A percentile compares a stretch with the other conserved stretches of the same genome.
Conservation (phyloP, 2,329 filamentous ascomycete species). For the Pseudogymnoascus verrucosus region DNA sequence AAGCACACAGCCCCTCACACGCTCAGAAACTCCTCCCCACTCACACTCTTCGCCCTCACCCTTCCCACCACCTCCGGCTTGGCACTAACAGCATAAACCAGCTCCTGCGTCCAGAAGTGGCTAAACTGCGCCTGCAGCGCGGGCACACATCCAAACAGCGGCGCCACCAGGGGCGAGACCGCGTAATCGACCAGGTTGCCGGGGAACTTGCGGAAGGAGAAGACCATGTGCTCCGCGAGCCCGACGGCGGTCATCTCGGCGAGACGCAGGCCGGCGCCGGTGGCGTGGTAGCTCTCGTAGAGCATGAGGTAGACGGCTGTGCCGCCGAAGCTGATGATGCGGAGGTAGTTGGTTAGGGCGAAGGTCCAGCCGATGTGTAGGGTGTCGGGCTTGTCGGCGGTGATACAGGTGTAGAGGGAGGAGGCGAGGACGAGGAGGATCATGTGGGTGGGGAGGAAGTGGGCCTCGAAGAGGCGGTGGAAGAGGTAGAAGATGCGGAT, state of each 20-base stretch:
- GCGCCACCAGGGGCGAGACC: slow-evolving; percentile 59
- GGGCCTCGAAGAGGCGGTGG: slow-evolving; percentile 65
- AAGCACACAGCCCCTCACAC: not conserved
- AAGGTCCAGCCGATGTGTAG: slow-evolving; percentile 53
- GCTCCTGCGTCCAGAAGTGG: slow-evolving; percentile 61
- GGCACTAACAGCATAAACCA: slow-evolving; percentile 66
- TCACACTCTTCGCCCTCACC: not conserved
- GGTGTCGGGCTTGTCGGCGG: slow-evolving; percentile 42
- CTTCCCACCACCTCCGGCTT: slow-evolving; percentile 38
- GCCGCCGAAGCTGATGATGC: slow-evolving; percentile 49
- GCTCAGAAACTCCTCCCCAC: not conserved
- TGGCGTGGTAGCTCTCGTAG: slow-evolving; percentile 59
- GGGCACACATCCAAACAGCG: slow-evolving; percentile 60
- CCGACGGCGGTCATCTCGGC: slow-evolving; percentile 60
- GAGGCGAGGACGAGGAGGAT: slow-evolving; percentile 56
- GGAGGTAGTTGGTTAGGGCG: slow-evolving; percentile 49
- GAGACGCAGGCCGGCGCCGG: slow-evolving; percentile 52
- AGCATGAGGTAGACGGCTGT: slow-evolving; percentile 56
- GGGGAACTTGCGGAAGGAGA: slow-evolving; percentile 49
- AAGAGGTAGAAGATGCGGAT: slow-evolving; percentile 49
- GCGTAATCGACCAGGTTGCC: slow-evolving; percentile 55
- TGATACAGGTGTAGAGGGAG: slow-evolving; percentile 49
- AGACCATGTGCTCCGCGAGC: slow-evolving; percentile 54
- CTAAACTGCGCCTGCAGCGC: slow-evolving; percentile 59
- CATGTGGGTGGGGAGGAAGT: slow-evolving; percentile 63